Percentiles rank a stretch among this genome's conserved stretches.
Evolutionary conservation across 1,284 basidiomycete species (phyloP).

Genomic region (Trametes polyzona): DNA sequence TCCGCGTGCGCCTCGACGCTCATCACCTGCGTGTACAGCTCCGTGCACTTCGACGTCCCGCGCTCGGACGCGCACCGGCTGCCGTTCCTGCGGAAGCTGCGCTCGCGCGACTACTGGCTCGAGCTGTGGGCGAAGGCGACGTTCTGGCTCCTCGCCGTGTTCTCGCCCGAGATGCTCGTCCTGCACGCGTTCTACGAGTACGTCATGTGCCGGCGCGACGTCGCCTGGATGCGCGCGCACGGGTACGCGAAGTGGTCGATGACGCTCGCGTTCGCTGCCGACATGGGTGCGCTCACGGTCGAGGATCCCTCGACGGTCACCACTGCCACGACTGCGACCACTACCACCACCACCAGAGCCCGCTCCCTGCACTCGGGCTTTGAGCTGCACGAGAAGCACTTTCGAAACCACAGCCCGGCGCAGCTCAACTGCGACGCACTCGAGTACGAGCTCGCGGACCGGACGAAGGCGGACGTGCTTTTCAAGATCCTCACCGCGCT

Average conservation of each 20-base stretch:
- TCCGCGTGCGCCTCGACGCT: constrained; percentile 14
- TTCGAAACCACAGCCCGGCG: constrained; percentile 7
- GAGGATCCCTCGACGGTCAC: background rate
- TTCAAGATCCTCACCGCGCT: constrained; percentile 15
- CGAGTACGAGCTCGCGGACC: constrained; percentile 14
- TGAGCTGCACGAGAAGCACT: constrained; percentile 11
- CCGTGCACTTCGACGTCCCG: constrained; percentile 17
- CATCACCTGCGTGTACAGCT: constrained; percentile 16
- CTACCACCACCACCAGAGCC: background rate
- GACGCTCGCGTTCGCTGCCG: constrained; percentile 12
- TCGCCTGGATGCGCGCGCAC: constrained; percentile 14
- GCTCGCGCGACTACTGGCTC: constrained; percentile 14
- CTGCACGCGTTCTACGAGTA: constrained; percentile 16
- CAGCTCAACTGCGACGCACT: constrained; percentile 14
- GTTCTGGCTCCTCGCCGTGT: constrained; percentile 15
- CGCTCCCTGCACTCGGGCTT: constrained; percentile 7
- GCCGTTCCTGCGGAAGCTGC: background rate
- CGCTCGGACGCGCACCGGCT: constrained; percentile 13
- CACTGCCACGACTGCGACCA: background rate
- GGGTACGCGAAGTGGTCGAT: constrained; percentile 7
- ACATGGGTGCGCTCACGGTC: constrained; percentile 11
- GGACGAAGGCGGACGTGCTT: constrained; percentile 11
- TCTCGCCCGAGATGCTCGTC: constrained; percentile 20
- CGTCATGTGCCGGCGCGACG: constrained; percentile 15
- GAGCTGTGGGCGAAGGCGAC: constrained; percentile 15